phyloP scores from a whole-genome alignment of 1,284 basidiomycete species.

The Megacollybia platyphylla region DNA sequence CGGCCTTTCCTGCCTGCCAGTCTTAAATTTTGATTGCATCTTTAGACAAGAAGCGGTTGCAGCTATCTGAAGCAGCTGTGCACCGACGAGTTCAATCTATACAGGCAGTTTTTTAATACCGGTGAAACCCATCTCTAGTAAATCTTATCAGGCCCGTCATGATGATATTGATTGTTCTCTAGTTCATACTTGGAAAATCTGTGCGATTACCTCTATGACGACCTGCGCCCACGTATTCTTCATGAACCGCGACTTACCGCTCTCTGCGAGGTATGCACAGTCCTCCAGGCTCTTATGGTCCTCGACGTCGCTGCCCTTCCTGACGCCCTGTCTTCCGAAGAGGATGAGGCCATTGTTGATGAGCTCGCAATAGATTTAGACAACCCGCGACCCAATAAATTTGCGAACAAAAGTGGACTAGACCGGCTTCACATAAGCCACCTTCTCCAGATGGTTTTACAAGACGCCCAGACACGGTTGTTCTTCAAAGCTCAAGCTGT shows the following conservation, averaged over 20 bases:
- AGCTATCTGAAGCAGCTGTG: slow-evolving; percentile 85
- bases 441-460: slow-evolving; percentile 77
- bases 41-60: slow-evolving; percentile 77
- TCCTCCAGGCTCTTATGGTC: slow-evolving; percentile 88
- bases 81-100: slow-evolving; percentile 78
- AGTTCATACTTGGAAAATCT: slow-evolving; percentile 82
- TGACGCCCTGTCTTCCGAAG: slow-evolving; percentile 8
- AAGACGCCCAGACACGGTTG: slow-evolving; percentile 86
- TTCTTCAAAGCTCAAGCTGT: slow-evolving; percentile 91
- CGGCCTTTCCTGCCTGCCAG: slow-evolving; percentile 1
- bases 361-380: slow-evolving; percentile 30
- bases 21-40: slow-evolving; percentile 2
- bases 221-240: slow-evolving; percentile 83
- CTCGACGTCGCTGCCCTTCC: slow-evolving; percentile 50
- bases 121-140: slow-evolving; percentile 81
- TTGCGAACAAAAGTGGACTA: slow-evolving; percentile 4
- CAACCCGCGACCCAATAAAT: slow-evolving; percentile 1
- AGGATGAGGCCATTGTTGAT: slow-evolving; percentile 18
- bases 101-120: slow-evolving; percentile 73
- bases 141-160: slow-evolving; percentile 18
- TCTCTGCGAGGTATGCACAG: slow-evolving; percentile 88
- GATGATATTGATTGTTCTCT: slow-evolving; percentile 6
- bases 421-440: slow-evolving; percentile 42
- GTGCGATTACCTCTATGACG: slow-evolving; percentile 88
- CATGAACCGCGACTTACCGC: slow-evolving; percentile 80